A percentile compares a stretch with the other conserved stretches of the same genome.
Evolutionary conservation across 2,329 filamentous ascomycete species (phyloP).

Genomic region (Cladosporium phlei): DNA sequence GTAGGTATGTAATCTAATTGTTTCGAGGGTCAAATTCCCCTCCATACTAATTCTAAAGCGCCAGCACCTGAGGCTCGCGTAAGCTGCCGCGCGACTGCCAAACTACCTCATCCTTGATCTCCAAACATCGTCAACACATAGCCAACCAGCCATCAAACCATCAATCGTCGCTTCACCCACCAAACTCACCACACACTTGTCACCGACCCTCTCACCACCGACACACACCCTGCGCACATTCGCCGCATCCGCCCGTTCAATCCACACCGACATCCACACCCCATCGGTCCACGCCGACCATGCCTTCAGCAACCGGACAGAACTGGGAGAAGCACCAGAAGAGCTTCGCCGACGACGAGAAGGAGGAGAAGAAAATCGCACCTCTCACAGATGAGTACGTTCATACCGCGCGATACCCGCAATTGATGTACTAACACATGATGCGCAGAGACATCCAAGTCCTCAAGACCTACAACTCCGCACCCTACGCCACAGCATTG

Average conservation of each 20-base stretch:
- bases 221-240: conserved; percentile 4
- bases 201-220: conserved; percentile 1
- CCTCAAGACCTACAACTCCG: conserved; percentile 96
- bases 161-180: neutral
- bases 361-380: conserved; percentile 99
- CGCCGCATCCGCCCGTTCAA: conserved; percentile 7
- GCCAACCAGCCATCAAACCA: neutral
- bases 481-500: conserved; percentile 85
- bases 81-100: too few species aligned
- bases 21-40: too few species aligned
- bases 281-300: conserved; percentile 39
- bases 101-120: too few species aligned
- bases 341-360: conserved; percentile 91
- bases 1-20: too few species aligned
- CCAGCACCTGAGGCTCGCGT: too few species aligned
- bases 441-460: conserved; percentile 87
- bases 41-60: too few species aligned
- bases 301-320: conserved; percentile 90
- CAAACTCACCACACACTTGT: neutral
- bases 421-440: conserved; percentile 30
- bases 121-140: too few species aligned
- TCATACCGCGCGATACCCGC: neutral
- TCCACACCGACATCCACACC: conserved; percentile 9
- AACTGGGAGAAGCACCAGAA: conserved; percentile 99
- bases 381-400: conserved; percentile 92